Evolutionary conservation across 2,329 filamentous ascomycete genomes (phyloP), one percentile per base, ranked within the genome.

Genomic region (Shiraia sp.): DNA sequence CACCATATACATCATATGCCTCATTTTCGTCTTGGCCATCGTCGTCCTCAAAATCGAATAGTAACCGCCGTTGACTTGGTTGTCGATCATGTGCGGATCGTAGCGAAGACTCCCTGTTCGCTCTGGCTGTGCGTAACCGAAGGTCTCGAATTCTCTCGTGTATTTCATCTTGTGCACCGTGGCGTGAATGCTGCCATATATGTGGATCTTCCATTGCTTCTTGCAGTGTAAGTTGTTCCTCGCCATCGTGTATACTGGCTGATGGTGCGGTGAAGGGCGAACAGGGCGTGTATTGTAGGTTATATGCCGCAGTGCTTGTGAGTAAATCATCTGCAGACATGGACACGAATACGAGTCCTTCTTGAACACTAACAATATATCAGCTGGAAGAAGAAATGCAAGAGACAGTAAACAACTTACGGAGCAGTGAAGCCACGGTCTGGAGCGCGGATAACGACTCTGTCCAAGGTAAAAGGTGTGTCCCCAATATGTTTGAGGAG

Each of bases 321-420:
- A 93, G 72, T 1, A 93, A 74, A 46, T 93, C 85, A 53, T 95
- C 84, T 26, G 85, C 81, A 28, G 83, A 80, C 91, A 96, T 96
- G 32, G 88, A 82, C 19, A 97, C 79, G 62, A 96, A 96, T 1
- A 97, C 81, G 79, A 96, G 86, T 31, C 93, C 92, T 77, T 95
- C 88, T 69, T 92, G 86, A 38, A 96, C 85, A 39, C 88, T 92
- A 64, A 42, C 2, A 36, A 12, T 42, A 42, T 36, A 58, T 76
- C 52, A 77, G 70, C 32, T 45, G 31, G 28, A 27, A 24, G 38
- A 45, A 41, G 39, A 42, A 40, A 30, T 17, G 12, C 35, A n/a
- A 27, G 32, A 16, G 13, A 32, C 38, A 40, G 19, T 8, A 22
- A 22, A 30, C 44, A 34, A 81, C 88, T 70, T 82, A 95, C 88